phyloP scores from a whole-genome alignment of 208 protist species.

The Leishmania mexicana region DNA sequence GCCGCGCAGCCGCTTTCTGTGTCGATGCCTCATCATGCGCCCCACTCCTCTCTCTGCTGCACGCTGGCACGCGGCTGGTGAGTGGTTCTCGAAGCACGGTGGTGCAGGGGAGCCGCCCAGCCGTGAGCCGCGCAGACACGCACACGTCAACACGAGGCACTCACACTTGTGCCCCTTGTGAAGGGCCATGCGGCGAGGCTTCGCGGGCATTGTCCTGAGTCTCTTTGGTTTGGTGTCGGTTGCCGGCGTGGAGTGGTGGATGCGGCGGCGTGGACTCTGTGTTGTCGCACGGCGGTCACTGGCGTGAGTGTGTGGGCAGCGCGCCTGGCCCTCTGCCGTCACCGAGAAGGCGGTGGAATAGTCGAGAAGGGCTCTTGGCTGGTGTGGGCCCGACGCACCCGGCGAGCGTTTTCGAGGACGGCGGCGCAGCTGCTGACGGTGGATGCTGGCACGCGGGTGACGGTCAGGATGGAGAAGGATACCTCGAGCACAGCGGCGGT shows the following conservation, averaged over 20 bases:
- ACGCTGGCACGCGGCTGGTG: neutral
- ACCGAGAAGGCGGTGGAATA: slow-evolving; percentile 39
- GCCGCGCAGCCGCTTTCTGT: neutral
- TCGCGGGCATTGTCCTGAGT: too few species aligned
- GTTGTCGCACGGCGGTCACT: too few species aligned
- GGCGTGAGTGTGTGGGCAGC: too few species aligned
- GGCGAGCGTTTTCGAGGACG: slow-evolving; percentile 51
- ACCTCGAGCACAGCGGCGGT: slow-evolving; percentile 1
- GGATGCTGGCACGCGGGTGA: slow-evolving; percentile 41
- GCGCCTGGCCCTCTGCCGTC: too few species aligned
- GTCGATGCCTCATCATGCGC: too few species aligned
- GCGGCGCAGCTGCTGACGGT: slow-evolving; percentile 36
- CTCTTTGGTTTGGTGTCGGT: too few species aligned
- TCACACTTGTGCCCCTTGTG: neutral
- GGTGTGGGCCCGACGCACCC: slow-evolving; percentile 50
- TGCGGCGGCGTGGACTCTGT: too few species aligned
- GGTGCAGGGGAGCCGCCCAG: too few species aligned
- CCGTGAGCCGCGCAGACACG: neutral
- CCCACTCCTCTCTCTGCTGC: neutral
- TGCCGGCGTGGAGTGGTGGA: too few species aligned
- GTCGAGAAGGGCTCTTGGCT: slow-evolving; percentile 60
- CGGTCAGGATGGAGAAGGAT: slow-evolving; percentile 28
- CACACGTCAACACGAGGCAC: neutral
- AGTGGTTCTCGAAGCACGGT: neutral
- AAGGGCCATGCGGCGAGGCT: neutral